A percentile compares a stretch with the other conserved stretches of the same genome.
These are phyloP conservation scores for Fusarium tricinctum DNA, from an alignment of 2,329 filamentous ascomycete species.

Conservation along the genomic window DNA sequence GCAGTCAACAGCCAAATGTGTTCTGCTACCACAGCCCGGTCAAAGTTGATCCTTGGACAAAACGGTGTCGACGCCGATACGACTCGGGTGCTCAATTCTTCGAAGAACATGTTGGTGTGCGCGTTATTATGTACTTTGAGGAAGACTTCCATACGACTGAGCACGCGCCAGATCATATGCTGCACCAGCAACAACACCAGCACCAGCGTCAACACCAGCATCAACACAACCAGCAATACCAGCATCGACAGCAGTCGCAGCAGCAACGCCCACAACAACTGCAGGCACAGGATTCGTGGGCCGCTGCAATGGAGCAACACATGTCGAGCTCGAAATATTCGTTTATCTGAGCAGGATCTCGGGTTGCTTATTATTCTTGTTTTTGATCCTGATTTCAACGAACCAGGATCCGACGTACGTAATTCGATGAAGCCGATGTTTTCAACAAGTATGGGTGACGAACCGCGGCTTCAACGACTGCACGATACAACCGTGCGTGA, in stretches of 20 bases:
- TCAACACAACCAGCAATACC: conserved; percentile 28
- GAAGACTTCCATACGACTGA: conserved; percentile 60
- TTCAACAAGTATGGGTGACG: conserved; percentile 29
- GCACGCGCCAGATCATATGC: conserved; percentile 54
- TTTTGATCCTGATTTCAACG: not conserved
- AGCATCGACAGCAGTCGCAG: conserved; percentile 31
- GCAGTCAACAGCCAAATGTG: conserved; percentile 56
- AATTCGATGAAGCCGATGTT: conserved; percentile 22
- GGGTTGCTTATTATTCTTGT: conserved; percentile 29
- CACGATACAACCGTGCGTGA: conserved; percentile 26
- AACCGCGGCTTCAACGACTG: conserved; percentile 33
- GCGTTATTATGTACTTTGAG: conserved; percentile 59
- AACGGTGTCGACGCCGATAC: conserved; percentile 60
- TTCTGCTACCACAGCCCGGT: conserved; percentile 61
- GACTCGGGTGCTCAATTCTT: conserved; percentile 56
- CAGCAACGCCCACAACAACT: conserved; percentile 40
- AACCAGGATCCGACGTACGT: conserved; percentile 18
- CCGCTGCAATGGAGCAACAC: conserved; percentile 52
- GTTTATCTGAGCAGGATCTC: conserved; percentile 52
- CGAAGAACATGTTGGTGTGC: conserved; percentile 56
- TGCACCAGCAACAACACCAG: conserved; percentile 27
- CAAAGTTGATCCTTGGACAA: conserved; percentile 61
- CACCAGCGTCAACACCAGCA: conserved; percentile 30
- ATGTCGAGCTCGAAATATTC: conserved; percentile 51
- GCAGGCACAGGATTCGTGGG: conserved; percentile 55